Conservation (phyloP, 2,329 filamentous ascomycete genomes). For the Fusarium newnesense region DNA sequence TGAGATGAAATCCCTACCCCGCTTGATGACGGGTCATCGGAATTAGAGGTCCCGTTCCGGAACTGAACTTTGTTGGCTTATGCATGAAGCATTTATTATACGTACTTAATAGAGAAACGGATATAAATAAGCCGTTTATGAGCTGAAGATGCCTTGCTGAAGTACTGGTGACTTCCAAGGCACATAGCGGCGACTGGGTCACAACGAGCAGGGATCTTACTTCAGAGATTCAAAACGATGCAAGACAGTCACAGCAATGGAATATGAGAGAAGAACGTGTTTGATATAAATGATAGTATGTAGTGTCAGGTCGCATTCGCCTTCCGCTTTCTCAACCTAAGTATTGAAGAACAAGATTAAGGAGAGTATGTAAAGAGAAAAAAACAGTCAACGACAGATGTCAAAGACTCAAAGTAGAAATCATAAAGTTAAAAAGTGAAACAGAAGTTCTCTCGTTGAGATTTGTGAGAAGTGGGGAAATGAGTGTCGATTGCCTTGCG, state of each 20-base stretch:
- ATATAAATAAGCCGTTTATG: rapidly evolving
- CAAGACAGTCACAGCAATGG: background rate
- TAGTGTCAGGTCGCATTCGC: background rate
- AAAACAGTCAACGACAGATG: background rate
- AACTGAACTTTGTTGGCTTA: background rate
- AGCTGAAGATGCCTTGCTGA: background rate
- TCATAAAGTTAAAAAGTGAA: background rate
- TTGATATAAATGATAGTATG: background rate
- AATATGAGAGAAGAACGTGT: background rate
- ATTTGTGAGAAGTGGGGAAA: background rate
- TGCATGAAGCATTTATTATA: background rate
- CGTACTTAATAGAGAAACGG: background rate
- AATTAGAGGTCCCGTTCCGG: background rate
- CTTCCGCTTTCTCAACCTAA: background rate
- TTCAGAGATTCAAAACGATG: background rate
- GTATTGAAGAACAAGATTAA: background rate
- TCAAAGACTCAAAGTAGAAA: background rate
- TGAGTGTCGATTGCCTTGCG: background rate
- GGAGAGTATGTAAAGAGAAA: slow-evolving; percentile 3
- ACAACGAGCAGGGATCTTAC: rapidly evolving
- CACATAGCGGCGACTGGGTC: background rate
- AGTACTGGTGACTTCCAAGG: background rate
- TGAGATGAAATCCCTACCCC: background rate
- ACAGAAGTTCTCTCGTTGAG: background rate
- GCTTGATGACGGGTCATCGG: slow-evolving; percentile 1